phyloP scores from a whole-genome alignment of 768 basidiomycete genomes.

The Ramaria sp. region DNA sequence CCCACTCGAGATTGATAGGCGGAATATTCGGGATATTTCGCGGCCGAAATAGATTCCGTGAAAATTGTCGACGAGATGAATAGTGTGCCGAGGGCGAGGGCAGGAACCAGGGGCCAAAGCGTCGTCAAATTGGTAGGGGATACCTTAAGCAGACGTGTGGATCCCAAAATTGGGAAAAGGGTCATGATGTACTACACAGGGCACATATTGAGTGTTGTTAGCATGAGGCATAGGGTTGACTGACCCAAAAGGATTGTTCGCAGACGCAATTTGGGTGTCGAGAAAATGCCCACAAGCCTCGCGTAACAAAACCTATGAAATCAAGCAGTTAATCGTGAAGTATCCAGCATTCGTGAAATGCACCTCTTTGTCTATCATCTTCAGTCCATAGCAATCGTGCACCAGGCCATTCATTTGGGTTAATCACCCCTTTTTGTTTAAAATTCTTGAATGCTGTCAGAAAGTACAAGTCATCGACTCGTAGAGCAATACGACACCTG shows the following conservation, averaged over 20 bases:
- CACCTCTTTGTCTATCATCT: conserved; percentile 46
- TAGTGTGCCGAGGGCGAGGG: conserved; percentile 50
- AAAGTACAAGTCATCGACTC: neutral
- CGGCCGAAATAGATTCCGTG: conserved; percentile 67
- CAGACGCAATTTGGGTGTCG: conserved; percentile 91
- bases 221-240: conserved; percentile 16
- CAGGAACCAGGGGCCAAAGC: conserved; percentile 37
- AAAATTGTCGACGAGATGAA: conserved; percentile 71
- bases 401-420: conserved; percentile 47
- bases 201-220: neutral
- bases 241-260: conserved; percentile 81
- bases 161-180: conserved; percentile 45
- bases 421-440: conserved; percentile 42
- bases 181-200: conserved; percentile 50
- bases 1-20: conserved; percentile 70
- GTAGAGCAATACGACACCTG: conserved; percentile 23
- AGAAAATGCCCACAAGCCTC: conserved; percentile 77
- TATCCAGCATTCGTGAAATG: neutral
- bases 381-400: conserved; percentile 57
- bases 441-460: conserved; percentile 30
- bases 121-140: conserved; percentile 17
- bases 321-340: neutral
- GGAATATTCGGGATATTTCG: conserved; percentile 68
- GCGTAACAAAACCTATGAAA: conserved; percentile 60
- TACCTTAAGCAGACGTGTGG: conserved; percentile 15